Conservation (phyloP, 1,139 yeast genomes). For the Debaryomyces fabryi region DNA sequence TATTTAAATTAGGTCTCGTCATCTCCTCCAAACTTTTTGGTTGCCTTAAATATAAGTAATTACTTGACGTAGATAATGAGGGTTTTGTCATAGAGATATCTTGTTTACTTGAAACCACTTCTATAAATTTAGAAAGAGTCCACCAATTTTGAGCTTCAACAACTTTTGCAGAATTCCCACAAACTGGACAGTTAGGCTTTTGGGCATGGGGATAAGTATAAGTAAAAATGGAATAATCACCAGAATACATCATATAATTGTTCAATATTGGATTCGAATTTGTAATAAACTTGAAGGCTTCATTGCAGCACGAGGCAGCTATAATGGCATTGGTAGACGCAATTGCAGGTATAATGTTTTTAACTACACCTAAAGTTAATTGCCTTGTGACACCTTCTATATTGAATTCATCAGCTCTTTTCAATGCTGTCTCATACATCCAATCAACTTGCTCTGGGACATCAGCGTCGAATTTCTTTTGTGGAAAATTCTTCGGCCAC, state of each 20-base stretch:
- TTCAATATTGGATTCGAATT: slow-evolving; percentile 67
- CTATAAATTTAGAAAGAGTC: slow-evolving; percentile 54
- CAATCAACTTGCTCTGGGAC: slow-evolving; percentile 65
- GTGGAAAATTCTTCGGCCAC: slow-evolving; percentile 63
- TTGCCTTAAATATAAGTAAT: slow-evolving; percentile 50
- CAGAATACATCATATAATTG: slow-evolving; percentile 87
- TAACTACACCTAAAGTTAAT: slow-evolving; percentile 84
- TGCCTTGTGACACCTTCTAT: slow-evolving; percentile 74
- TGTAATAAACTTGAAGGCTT: slow-evolving; percentile 78
- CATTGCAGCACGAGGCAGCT: slow-evolving; percentile 91
- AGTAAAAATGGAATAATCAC: slow-evolving; percentile 75
- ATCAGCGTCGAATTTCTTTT: slow-evolving; percentile 65
- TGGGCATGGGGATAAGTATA: slow-evolving; percentile 68
- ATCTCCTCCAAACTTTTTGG: slow-evolving; percentile 54
- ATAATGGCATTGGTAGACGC: slow-evolving; percentile 93
- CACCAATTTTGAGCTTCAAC: slow-evolving; percentile 38
- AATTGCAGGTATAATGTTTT: slow-evolving; percentile 90
- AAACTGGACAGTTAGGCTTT: slow-evolving; percentile 69
- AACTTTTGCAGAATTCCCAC: slow-evolving; percentile 54
- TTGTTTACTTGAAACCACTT: slow-evolving; percentile 31
- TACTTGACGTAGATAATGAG: slow-evolving; percentile 48
- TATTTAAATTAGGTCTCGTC: slow-evolving; percentile 50
- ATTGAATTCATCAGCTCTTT: slow-evolving; percentile 64
- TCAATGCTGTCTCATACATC: slow-evolving; percentile 58
- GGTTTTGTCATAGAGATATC: slow-evolving; percentile 52